phyloP scores from a whole-genome alignment of 2,329 filamentous ascomycete species.

The Emergomyces pasteurianus region DNA sequence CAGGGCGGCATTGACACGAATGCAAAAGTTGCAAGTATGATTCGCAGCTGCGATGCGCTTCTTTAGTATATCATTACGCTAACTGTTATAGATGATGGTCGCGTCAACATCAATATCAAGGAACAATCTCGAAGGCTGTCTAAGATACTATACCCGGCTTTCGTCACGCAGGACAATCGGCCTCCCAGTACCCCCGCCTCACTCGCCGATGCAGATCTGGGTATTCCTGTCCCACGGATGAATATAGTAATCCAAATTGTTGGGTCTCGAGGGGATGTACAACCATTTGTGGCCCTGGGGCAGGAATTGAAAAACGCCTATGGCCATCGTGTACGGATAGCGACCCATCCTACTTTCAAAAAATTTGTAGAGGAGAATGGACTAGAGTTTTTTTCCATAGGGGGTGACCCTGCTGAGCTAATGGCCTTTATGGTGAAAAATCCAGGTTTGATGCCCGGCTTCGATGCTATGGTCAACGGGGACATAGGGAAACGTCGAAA shows the following conservation, averaged over 20 bases:
- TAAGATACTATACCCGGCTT: conserved; percentile 53
- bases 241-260: conserved; percentile 68
- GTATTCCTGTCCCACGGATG: conserved; percentile 45
- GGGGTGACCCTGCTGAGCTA: conserved; percentile 61
- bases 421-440: conserved; percentile 93
- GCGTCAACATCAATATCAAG: conserved; percentile 69
- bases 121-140: conserved; percentile 56
- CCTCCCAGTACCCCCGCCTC: conserved; percentile 43
- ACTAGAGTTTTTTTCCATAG: conserved; percentile 64
- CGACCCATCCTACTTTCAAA: conserved; percentile 59
- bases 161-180: conserved; percentile 41
- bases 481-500: conserved; percentile 63
- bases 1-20: conserved; percentile 53
- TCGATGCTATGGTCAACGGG: conserved; percentile 63
- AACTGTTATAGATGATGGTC: conserved; percentile 50
- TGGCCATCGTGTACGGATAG: conserved; percentile 60
- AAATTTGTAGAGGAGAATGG: conserved; percentile 57
- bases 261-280: conserved; percentile 62
- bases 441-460: conserved; percentile 70
- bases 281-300: conserved; percentile 61
- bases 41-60: background rate
- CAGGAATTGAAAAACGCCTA: conserved; percentile 52
- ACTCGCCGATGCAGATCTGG: conserved; percentile 54
- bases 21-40: conserved; percentile 44
- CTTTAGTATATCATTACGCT: conserved; percentile 1